A percentile compares a stretch with the other conserved stretches of the same genome.
phyloP scores from a whole-genome alignment of 257 asterid genomes.

The Ligustrum vulgare region DNA sequence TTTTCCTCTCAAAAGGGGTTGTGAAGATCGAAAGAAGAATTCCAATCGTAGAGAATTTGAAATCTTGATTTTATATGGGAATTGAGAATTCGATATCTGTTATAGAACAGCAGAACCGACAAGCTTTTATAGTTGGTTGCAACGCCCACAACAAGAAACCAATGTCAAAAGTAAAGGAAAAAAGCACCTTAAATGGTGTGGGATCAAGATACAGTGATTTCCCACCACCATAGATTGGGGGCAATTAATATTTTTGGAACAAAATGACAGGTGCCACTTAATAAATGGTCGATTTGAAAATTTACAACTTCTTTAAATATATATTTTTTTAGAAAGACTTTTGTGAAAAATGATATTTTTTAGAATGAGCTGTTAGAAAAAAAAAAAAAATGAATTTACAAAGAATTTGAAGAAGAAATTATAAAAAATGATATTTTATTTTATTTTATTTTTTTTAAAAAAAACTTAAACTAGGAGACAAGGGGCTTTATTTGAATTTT shows the following conservation, averaged over 20 bases:
- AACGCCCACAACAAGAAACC: constrained; percentile 46
- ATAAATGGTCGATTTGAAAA: constrained; percentile 9
- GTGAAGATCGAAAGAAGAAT: constrained; percentile 4
- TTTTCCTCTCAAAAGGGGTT: background rate
- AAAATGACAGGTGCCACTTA: constrained; percentile 14
- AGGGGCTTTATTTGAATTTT: too few relatives aligned
- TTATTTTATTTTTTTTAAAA: too few relatives aligned
- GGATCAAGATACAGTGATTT: constrained; percentile 39
- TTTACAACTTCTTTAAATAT: background rate
- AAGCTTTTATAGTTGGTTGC: constrained; percentile 56
- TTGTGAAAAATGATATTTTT: background rate
- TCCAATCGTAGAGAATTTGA: constrained; percentile 10
- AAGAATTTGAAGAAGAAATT: too few relatives aligned
- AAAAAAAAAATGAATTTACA: too few relatives aligned
- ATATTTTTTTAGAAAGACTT: background rate
- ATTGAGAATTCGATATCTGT: constrained; percentile 30
- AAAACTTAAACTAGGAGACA: too few relatives aligned
- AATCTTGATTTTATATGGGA: constrained; percentile 18
- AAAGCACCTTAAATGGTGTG: constrained; percentile 23
- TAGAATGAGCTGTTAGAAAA: too few relatives aligned
- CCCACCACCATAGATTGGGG: constrained; percentile 14
- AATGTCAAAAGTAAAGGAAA: background rate
- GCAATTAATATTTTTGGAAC: background rate
- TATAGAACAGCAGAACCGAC: constrained; percentile 49
- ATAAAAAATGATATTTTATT: too few relatives aligned